Conservation (phyloP, 768 basidiomycete genomes). For the Phanerochaete carnosa region DNA sequence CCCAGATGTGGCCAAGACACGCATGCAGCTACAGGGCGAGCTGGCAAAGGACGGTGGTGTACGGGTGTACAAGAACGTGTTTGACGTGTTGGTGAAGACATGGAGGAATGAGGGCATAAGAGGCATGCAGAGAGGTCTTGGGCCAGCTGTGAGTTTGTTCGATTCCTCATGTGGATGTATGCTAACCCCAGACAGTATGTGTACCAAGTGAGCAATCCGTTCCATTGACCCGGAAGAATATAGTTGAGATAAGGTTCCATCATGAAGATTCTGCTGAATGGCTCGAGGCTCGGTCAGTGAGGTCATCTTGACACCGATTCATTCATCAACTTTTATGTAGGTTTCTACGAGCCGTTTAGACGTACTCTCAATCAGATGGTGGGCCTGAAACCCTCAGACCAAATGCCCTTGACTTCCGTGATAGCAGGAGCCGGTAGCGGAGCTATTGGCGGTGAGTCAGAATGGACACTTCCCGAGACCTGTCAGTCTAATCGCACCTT, state of each 20-base stretch:
- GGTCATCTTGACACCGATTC: slow-evolving; percentile 3
- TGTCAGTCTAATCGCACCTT: neutral
- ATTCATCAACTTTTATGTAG: slow-evolving; percentile 34
- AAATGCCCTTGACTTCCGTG: slow-evolving; percentile 73
- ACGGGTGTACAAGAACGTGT: slow-evolving; percentile 86
- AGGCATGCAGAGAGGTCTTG: slow-evolving; percentile 90
- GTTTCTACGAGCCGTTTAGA: slow-evolving; percentile 95
- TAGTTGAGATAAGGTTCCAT: neutral
- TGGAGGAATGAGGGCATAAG: slow-evolving; percentile 86
- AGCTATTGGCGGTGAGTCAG: slow-evolving; percentile 73
- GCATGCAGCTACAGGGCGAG: slow-evolving; percentile 95
- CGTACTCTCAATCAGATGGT: slow-evolving; percentile 61
- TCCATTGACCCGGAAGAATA: neutral
- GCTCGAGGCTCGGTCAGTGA: slow-evolving; percentile 74
- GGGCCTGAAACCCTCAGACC: slow-evolving; percentile 61
- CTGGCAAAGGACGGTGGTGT: slow-evolving; percentile 67
- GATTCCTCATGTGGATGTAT: neutral
- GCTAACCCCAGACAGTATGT: slow-evolving; percentile 57
- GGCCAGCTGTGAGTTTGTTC: slow-evolving; percentile 69
- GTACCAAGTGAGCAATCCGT: slow-evolving; percentile 69
- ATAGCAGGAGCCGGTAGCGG: slow-evolving; percentile 88
- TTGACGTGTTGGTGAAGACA: slow-evolving; percentile 81
- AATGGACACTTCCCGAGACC: neutral
- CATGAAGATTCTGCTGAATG: slow-evolving; percentile 82
- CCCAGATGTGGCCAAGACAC: slow-evolving; percentile 88